Evolutionary conservation across 75 land plant species (phyloP).

Genomic region (Picea sitchensis): DNA sequence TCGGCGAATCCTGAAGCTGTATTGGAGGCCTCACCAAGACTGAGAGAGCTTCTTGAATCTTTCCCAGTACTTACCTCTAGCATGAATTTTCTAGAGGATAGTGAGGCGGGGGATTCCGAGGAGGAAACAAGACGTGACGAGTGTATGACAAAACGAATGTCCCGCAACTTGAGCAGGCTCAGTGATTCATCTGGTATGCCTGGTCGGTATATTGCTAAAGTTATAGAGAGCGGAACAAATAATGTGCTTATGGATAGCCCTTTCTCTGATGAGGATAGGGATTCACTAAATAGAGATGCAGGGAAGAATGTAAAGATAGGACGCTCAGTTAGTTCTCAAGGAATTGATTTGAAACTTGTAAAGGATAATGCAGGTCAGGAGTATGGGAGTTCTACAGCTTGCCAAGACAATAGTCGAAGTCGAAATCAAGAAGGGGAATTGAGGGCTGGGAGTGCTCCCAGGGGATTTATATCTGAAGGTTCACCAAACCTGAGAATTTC

Average conservation of each 20-base stretch:
- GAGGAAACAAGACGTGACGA: slow-evolving; percentile 2
- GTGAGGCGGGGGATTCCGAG: slow-evolving; percentile 28
- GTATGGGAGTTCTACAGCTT: slow-evolving; percentile 3
- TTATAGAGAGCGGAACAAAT: slow-evolving; percentile 3
- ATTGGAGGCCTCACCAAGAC: slow-evolving; percentile 37
- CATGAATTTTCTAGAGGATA: slow-evolving; percentile 24
- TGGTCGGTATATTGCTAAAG: slow-evolving; percentile 12
- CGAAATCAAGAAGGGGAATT: not conserved
- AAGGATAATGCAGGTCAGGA: slow-evolving; percentile 18
- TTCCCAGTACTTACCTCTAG: slow-evolving; percentile 16
- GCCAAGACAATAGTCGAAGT: not conserved
- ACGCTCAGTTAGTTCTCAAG: slow-evolving; percentile 4
- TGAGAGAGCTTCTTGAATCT: slow-evolving; percentile 44
- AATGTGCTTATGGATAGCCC: not conserved
- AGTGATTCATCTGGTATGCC: slow-evolving; percentile 14
- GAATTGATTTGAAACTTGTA: slow-evolving; percentile 8
- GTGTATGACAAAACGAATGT: not conserved
- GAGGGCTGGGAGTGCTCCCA: not conserved
- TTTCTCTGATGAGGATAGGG: slow-evolving; percentile 1
- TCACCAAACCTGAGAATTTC: not conserved
- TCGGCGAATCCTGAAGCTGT: slow-evolving; percentile 32
- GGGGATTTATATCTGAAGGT: not conserved
- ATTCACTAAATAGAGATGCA: slow-evolving; percentile 5
- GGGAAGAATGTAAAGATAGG: slow-evolving; percentile 12
- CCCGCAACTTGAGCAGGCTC: slow-evolving; percentile 11